These are phyloP conservation scores for Zelopaecilomyces penicillatus DNA, from an alignment of 2,329 filamentous ascomycete genomes.

Conservation along the genomic window DNA sequence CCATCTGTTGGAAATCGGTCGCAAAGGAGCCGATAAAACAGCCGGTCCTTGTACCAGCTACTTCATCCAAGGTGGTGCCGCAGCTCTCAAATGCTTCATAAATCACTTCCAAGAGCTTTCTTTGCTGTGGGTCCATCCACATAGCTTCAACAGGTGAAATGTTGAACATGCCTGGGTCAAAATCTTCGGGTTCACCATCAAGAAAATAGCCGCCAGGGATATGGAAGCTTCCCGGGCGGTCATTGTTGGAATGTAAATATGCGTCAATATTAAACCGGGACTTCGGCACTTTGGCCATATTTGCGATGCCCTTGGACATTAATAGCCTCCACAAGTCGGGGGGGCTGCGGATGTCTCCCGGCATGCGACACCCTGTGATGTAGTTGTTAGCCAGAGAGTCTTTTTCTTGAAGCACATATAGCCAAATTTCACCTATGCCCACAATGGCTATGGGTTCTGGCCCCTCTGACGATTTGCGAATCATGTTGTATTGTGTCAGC, in stretches of 20 bases:
- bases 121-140: slow-evolving; percentile 33
- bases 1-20: slow-evolving; percentile 4
- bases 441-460: slow-evolving; percentile 12
- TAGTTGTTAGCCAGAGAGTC: not conserved
- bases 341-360: slow-evolving; percentile 9
- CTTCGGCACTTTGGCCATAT: slow-evolving; percentile 7
- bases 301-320: slow-evolving; percentile 2
- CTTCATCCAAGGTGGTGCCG: slow-evolving; percentile 22
- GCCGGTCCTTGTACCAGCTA: slow-evolving; percentile 10
- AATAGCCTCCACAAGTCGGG: slow-evolving; percentile 13
- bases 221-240: slow-evolving; percentile 12
- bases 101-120: slow-evolving; percentile 30
- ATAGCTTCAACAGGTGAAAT: slow-evolving; percentile 29
- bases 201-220: slow-evolving; percentile 19
- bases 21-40: slow-evolving; percentile 4
- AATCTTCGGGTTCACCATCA: slow-evolving; percentile 20
- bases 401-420: no score
- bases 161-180: slow-evolving; percentile 31
- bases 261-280: slow-evolving; percentile 19
- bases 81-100: slow-evolving; percentile 33
- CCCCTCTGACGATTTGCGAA: not conserved
- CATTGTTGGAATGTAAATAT: slow-evolving; percentile 26
- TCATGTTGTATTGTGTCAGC: no score
- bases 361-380: slow-evolving; percentile 11
- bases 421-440: slow-evolving; percentile 9